Base-by-base conservation (phyloP, 805 yeast genomes). In the Kurtzmaniella fragi region DNA sequence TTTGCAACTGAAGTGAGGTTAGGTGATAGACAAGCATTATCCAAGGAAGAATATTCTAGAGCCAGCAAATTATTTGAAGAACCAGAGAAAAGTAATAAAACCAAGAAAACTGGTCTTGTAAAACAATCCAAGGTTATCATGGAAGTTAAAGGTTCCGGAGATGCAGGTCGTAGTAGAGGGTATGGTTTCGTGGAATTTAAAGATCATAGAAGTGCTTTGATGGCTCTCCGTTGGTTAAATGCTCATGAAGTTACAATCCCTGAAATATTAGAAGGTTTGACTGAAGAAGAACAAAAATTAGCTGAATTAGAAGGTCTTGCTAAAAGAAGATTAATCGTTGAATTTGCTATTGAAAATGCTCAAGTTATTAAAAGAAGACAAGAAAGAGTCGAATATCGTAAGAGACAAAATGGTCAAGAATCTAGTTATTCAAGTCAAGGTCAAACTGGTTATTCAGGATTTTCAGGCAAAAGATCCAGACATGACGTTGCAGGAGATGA, bases 161-260 rank as follows among this genome's bases (percentile, higher is more conserved):
- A 82, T 17, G 63, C 73, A 23, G 99, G 99, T 41, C 77, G 99
- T 62, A 82, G 93, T 55, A 82, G 97, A 70, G 99, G 99, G 44
- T 93, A 91, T 54, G 99, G 99, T 46, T 91, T 93, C 61, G 63
- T 93, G 33, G 98, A 93, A 64, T 89, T 74, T 61, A 80, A 89
- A 62, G 95, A 90, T 61, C 99, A 93, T 61, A 84, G 84, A 61
- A 60, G 82, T 46, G 98, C 99, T 1, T 73, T 93, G 48, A 90
- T 89, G 97, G 97, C 95, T 2, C 75, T 93, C 41, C 80, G 99
- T 70, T 93, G 96, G 96, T 73, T 93, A 59, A 93, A 93, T 60
- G 96, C 95, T 6, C 96, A 91, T 57, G 82, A 78, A 54, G 95
- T 93, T 5, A 66, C 86, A 0, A 61, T 61, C 27, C 78, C 73